Evolutionary conservation across 2,329 filamentous ascomycete genomes (phyloP).

Genomic region (Ophiostoma piceae): DNA sequence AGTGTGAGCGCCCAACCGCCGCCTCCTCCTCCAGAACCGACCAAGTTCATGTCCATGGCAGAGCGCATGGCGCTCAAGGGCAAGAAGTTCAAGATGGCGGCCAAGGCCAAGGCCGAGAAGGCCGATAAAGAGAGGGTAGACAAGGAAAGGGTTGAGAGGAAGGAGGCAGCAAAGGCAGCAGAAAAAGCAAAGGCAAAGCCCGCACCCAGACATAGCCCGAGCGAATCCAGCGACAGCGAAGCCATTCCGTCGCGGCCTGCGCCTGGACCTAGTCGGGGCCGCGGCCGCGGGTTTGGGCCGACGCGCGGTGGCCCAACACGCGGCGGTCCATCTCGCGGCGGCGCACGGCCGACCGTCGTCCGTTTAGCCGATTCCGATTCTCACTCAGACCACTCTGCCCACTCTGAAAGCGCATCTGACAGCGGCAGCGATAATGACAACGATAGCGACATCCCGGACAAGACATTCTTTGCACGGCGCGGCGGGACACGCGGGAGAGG

Average conservation of each 20-base stretch:
- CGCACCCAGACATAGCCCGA: not conserved
- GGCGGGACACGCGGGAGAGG: constrained; percentile 22
- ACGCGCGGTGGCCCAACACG: not conserved
- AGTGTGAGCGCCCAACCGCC: not conserved
- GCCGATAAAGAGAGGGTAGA: not conserved
- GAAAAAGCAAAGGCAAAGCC: not conserved
- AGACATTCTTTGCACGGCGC: constrained; percentile 21
- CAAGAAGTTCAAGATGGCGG: constrained; percentile 48
- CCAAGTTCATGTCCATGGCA: constrained; percentile 49
- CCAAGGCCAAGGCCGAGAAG: not conserved
- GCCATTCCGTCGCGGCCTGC: not conserved
- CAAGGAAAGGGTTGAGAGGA: not conserved
- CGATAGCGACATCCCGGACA: constrained; percentile 4
- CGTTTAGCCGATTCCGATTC: constrained; percentile 28
- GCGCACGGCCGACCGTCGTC: constrained; percentile 33
- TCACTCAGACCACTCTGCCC: too few relatives aligned
- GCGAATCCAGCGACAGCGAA: not conserved
- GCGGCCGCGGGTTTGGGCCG: not conserved
- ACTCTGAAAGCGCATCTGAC: not conserved
- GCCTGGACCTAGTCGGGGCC: not conserved
- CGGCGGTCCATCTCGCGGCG: not conserved
- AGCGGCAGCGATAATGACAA: not conserved
- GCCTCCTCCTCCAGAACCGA: constrained; percentile 12
- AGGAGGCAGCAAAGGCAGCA: not conserved
- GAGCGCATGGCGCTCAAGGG: constrained; percentile 53